Evolutionary conservation across 768 basidiomycete genomes (phyloP).

Genomic region (Trametes villosa): DNA sequence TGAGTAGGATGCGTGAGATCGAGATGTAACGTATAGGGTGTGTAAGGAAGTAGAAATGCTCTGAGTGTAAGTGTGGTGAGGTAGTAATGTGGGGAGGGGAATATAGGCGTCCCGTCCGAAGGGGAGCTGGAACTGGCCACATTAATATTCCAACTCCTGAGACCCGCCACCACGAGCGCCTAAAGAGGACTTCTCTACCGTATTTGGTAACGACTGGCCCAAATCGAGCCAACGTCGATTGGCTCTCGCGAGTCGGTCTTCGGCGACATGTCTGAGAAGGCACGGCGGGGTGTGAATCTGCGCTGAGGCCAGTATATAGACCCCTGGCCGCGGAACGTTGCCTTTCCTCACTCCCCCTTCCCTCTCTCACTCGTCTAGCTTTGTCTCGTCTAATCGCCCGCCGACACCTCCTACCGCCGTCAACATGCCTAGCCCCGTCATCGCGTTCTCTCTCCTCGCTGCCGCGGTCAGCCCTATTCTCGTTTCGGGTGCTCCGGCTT

Average conservation of each 20-base stretch:
- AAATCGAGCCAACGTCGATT: slow-evolving; percentile 12
- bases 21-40: too few species aligned
- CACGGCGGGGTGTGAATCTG: slow-evolving; percentile 33
- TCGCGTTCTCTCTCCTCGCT: slow-evolving; percentile 36
- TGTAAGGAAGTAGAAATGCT: too few species aligned
- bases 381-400: slow-evolving; percentile 33
- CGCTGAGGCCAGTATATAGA: slow-evolving; percentile 27
- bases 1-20: too few species aligned
- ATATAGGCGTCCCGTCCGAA: too few species aligned
- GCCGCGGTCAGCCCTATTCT: slow-evolving; percentile 36
- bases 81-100: too few species aligned
- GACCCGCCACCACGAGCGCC: too few species aligned
- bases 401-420: slow-evolving; percentile 15
- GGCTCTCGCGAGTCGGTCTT: too few species aligned
- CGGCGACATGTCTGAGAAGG: slow-evolving; percentile 26
- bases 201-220: too few species aligned
- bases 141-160: too few species aligned
- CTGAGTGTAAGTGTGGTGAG: too few species aligned
- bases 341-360: slow-evolving; percentile 18
- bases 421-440: slow-evolving; percentile 39
- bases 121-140: too few species aligned
- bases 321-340: not conserved
- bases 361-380: slow-evolving; percentile 29
- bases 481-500: slow-evolving; percentile 33
- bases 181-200: too few species aligned